Base-by-base conservation (phyloP, 164 flowering plant species). In the Tetracentron sinense region DNA sequence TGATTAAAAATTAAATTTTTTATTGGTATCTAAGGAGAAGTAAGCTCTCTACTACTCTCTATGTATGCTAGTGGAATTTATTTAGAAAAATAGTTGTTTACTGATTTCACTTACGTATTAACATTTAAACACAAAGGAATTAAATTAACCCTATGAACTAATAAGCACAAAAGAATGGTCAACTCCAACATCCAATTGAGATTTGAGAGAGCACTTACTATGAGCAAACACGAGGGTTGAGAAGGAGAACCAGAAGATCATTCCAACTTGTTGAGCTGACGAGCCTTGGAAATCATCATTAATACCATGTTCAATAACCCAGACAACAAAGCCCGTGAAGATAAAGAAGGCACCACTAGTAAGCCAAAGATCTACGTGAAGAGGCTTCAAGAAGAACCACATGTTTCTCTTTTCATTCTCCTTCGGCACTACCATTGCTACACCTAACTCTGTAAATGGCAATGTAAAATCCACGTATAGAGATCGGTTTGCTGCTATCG, bases 191-290 rank as follows among this genome's bases (percentile, higher is more conserved):
- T 58, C 49, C 14, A 19, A 21, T 60, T 2, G 4, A 46, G n/a
- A n/a, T n/a, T n/a, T 47, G 0, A 28, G 30, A 29, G 7, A 8
- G 29, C 6, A 48, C 63, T 30, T 60, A 70, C 73, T 59, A 49
- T 59, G 69, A 23, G 69, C 73, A 59, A 70, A 70, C 29, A 70
- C 73, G 29, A 64, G 28, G 2, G 64, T 67, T 4, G 70, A 33
- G 10, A 33, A 33, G 4, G 38, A 4, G 38, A 33, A 33, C 38
- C 38, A 33, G 10, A 33, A 33, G 54, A 56, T 65, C 46, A 31
- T 56, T 54, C 54, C 56, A 14, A 65, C 5, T 56, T 65, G 68
- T n/a, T 65, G 46, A 6, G 33, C 1, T 15, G 55, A 31, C 14
- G 46, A 29, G 1, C 68, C 61, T 10, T 60, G 46, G 12, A 65